A percentile compares a stretch with the other conserved stretches of the same genome.
Conservation (phyloP, 371 early-diverging fungal genomes). For the Apophysomyces ossiformis region DNA sequence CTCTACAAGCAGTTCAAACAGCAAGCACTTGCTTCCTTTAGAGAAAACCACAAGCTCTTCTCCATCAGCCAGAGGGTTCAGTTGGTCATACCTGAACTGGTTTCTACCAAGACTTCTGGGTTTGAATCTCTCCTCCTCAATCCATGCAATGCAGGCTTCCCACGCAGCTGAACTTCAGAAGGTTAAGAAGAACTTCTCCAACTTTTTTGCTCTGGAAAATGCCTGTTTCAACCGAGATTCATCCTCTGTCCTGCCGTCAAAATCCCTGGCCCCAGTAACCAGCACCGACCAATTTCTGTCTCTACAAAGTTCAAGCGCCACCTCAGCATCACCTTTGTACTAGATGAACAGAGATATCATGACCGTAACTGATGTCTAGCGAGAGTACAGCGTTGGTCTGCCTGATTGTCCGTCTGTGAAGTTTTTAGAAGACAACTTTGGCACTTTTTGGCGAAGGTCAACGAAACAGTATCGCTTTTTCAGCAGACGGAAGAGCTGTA, state of each 20-base stretch:
- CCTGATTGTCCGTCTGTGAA: not conserved
- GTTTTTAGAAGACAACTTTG: slow-evolving; percentile 5
- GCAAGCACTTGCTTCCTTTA: not conserved
- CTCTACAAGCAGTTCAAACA: slow-evolving; percentile 5
- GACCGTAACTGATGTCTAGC: not conserved
- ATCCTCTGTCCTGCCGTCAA: not conserved
- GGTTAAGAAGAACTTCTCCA: too few relatives aligned
- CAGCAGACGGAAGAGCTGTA: slow-evolving; percentile 4
- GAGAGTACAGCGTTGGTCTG: not conserved
- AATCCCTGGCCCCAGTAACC: not conserved
- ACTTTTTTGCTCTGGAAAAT: not conserved
- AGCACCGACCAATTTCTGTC: not conserved
- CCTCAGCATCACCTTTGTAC: not conserved
- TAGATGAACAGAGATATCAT: not conserved
- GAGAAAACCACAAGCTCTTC: not conserved
- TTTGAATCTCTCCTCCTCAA: too few relatives aligned
- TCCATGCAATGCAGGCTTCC: too few relatives aligned
- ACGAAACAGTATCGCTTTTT: not conserved
- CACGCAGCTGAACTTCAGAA: too few relatives aligned
- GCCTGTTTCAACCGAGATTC: not conserved
- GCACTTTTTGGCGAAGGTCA: not conserved
- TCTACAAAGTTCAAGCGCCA: not conserved
- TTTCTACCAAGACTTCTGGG: too few relatives aligned
- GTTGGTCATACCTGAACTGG: not conserved
- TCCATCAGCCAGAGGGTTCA: not conserved